Conservation (phyloP, 2,329 filamentous ascomycete genomes). For the Colletotrichum lindemuthianum region DNA sequence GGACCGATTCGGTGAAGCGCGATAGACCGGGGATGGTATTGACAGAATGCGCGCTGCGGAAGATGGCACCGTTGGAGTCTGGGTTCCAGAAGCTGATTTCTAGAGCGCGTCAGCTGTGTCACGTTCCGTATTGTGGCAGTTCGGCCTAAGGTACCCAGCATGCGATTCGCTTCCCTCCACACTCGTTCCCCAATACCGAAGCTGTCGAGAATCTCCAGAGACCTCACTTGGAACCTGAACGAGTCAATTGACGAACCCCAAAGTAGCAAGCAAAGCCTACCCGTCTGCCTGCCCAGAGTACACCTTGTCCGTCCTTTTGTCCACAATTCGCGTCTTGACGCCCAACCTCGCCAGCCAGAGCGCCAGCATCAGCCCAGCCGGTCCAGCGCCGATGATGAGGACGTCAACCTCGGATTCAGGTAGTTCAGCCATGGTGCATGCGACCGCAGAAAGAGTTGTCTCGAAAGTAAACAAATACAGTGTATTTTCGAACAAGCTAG, state of each 20-base stretch:
- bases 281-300: constrained; percentile 58
- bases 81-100: constrained; percentile 65
- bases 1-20: constrained; percentile 71
- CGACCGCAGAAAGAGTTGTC: background rate
- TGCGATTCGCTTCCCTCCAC: constrained; percentile 74
- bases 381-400: constrained; percentile 38
- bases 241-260: background rate
- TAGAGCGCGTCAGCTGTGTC: background rate
- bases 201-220: constrained; percentile 75
- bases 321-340: constrained; percentile 53
- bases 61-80: constrained; percentile 64
- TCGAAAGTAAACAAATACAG: background rate
- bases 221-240: constrained; percentile 29
- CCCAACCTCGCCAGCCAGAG: constrained; percentile 54
- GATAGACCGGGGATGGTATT: constrained; percentile 71
- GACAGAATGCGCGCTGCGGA: constrained; percentile 68
- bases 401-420: constrained; percentile 31
- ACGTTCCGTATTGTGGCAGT: background rate
- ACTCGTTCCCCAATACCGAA: constrained; percentile 73
- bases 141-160: constrained; percentile 67
- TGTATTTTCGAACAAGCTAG: background rate
- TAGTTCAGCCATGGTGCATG: constrained; percentile 12
- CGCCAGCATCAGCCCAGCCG: constrained; percentile 55
- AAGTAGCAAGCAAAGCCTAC: constrained; percentile 62
- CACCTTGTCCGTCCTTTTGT: constrained; percentile 53